Evolutionary conservation across 768 basidiomycete genomes (phyloP).

Genomic region (Neoboletus magnificus): DNA sequence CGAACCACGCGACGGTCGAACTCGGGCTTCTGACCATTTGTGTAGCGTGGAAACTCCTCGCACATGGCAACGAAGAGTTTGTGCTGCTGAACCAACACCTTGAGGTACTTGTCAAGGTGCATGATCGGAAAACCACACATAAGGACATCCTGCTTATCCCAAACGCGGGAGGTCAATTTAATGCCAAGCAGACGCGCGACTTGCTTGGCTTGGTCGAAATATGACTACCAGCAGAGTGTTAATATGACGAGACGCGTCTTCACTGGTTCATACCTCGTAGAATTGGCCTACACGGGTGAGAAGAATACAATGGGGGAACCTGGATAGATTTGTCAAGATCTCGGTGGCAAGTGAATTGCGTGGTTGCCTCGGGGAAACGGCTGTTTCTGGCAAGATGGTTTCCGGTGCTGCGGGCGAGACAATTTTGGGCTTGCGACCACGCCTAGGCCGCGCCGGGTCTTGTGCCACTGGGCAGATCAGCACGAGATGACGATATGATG

Average conservation of each 20-base stretch:
- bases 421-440: slow-evolving; percentile 18
- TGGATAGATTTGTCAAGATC: slow-evolving; percentile 65
- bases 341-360: slow-evolving; percentile 60
- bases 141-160: slow-evolving; percentile 63
- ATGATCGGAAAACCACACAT: slow-evolving; percentile 92
- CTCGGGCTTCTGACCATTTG: slow-evolving; percentile 48
- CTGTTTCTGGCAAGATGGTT: not conserved
- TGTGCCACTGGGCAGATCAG: not conserved
- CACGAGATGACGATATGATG: not conserved
- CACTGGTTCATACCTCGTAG: slow-evolving; percentile 66
- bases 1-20: slow-evolving; percentile 83
- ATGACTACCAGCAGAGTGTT: slow-evolving; percentile 56
- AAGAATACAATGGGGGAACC: slow-evolving; percentile 85
- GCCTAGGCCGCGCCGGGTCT: slow-evolving; percentile 6
- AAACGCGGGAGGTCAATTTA: slow-evolving; percentile 74
- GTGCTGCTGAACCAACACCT: slow-evolving; percentile 77
- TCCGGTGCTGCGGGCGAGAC: not conserved
- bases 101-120: slow-evolving; percentile 85
- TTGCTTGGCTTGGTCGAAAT: slow-evolving; percentile 86
- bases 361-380: slow-evolving; percentile 24
- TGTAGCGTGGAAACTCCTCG: slow-evolving; percentile 74
- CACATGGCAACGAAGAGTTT: slow-evolving; percentile 89
- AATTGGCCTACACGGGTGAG: slow-evolving; percentile 93
- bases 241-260: not conserved
- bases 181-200: slow-evolving; percentile 77